Percentiles rank a stretch among this genome's conserved stretches.
phyloP scores from a whole-genome alignment of 1,284 basidiomycete species.

The Ganoderma sp. region DNA sequence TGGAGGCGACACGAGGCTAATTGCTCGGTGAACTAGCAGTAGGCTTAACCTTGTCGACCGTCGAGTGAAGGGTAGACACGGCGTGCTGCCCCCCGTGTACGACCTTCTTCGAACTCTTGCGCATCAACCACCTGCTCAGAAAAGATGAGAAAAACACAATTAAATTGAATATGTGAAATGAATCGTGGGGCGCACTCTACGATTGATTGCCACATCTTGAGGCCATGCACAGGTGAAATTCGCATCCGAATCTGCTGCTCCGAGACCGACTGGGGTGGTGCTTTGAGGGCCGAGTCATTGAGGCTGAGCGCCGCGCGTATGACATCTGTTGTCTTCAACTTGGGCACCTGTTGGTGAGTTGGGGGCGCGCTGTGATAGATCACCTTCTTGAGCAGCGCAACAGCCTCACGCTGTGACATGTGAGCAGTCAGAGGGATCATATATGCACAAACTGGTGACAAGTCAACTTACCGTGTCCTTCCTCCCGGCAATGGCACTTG shows the following conservation, averaged over 20 bases:
- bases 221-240: constrained; percentile 55
- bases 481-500: constrained; percentile 66
- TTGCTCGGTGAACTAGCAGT: neutral
- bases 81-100: constrained; percentile 40
- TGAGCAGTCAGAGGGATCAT: constrained; percentile 4
- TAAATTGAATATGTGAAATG: neutral
- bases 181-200: constrained; percentile 45
- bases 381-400: constrained; percentile 61
- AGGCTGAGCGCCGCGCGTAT: constrained; percentile 57
- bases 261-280: constrained; percentile 61
- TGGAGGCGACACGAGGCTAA: neutral
- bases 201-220: constrained; percentile 60
- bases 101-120: constrained; percentile 50
- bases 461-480: constrained; percentile 57
- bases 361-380: constrained; percentile 62
- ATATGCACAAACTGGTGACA: neutral
- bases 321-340: constrained; percentile 50
- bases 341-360: constrained; percentile 61
- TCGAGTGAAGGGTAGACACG: constrained; percentile 32
- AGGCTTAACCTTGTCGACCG: constrained; percentile 26
- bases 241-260: constrained; percentile 56
- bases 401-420: constrained; percentile 55
- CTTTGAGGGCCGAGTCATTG: constrained; percentile 53
- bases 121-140: constrained; percentile 51
- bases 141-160: neutral